Evolutionary conservation across 2,329 filamentous ascomycete species (phyloP).

Genomic region (Didymella sp.): DNA sequence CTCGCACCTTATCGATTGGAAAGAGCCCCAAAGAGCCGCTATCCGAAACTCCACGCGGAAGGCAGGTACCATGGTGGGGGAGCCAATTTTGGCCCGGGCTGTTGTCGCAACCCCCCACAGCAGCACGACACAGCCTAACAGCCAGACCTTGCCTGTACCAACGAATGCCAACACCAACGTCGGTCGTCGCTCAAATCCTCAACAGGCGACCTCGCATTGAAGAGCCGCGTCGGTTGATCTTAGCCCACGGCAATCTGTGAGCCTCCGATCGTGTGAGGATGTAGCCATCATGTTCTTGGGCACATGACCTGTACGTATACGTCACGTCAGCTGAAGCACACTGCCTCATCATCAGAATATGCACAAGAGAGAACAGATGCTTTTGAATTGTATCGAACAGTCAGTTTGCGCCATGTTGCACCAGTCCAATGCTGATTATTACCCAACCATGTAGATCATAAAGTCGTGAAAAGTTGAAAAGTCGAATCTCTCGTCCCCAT

Average conservation of each 20-base stretch:
- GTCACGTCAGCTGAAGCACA: constrained; percentile 31
- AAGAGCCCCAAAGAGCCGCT: constrained; percentile 20
- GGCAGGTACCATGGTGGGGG: constrained; percentile 16
- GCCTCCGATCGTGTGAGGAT: not conserved
- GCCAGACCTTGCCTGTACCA: not conserved
- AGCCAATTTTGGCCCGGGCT: constrained; percentile 5
- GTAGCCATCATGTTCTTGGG: constrained; percentile 3
- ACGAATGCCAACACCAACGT: not conserved
- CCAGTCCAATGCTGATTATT: constrained; percentile 32
- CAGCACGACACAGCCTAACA: not conserved
- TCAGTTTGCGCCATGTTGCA: constrained; percentile 30
- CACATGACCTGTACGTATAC: constrained; percentile 18
- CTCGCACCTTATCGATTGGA: constrained; percentile 25
- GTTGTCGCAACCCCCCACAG: not conserved
- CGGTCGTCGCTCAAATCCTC: not conserved
- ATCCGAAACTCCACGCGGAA: constrained; percentile 13
- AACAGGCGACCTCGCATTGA: not conserved
- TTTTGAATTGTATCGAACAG: constrained; percentile 32
- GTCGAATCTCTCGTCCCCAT: constrained; percentile 24
- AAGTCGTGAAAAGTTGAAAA: constrained; percentile 24
- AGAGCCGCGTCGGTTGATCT: not conserved
- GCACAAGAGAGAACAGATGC: constrained; percentile 33
- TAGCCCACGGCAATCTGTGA: not conserved
- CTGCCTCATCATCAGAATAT: constrained; percentile 24
- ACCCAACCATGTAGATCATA: constrained; percentile 28